Base-by-base conservation (phyloP, 2,329 filamentous ascomycete genomes). In the Fusarium compactum region DNA sequence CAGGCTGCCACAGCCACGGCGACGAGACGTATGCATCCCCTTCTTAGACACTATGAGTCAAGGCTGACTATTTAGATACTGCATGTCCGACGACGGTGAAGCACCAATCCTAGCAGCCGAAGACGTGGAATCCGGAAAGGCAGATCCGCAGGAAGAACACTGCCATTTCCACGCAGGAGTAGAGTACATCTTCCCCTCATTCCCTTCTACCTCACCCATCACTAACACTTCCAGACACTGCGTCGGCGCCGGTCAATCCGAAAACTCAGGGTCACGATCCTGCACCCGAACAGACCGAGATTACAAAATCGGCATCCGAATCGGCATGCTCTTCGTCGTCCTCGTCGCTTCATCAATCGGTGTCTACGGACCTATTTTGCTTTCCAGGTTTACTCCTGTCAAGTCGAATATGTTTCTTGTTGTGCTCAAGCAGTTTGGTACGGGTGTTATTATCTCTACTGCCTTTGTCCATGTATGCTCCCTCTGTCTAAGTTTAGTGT, bases 141-240 rank as follows among this genome's bases (percentile, higher is more conserved):
- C 64, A 3, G 64, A 73, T 7, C 70, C 74, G 8, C 60, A 75
- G 5, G 55, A 72, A 16, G 69, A 74, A 69, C 83, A 87, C 72
- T 93, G 91, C 70, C 92, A 94, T 75, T 92, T 91, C 78, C 91
- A 94, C 73, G 91, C 91, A 6, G 91, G 91, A 27, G 89, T 94
- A 29, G 90, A 92, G 90, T 92, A 81, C 78, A 88, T 60, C 9
- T 8, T 18, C 20, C 9, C 41, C 6, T n/a, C n/a, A n/a, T n/a
- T n/a, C n/a, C n/a, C n/a, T n/a, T n/a, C n/a, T n/a, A n/a, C n/a
- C n/a, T n/a, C n/a, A n/a, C n/a, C n/a, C n/a, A 14, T n/a, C 16
- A 34, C 62, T 76, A 46, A 76, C 52, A 16, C 14, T 6, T 4
- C 1, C 77, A 84, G 85, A 67, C 87, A 92, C 75, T 92, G 90